Evolutionary conservation across 2,329 filamentous ascomycete genomes (phyloP).

Genomic region (Phyllosticta citribraziliensis): DNA sequence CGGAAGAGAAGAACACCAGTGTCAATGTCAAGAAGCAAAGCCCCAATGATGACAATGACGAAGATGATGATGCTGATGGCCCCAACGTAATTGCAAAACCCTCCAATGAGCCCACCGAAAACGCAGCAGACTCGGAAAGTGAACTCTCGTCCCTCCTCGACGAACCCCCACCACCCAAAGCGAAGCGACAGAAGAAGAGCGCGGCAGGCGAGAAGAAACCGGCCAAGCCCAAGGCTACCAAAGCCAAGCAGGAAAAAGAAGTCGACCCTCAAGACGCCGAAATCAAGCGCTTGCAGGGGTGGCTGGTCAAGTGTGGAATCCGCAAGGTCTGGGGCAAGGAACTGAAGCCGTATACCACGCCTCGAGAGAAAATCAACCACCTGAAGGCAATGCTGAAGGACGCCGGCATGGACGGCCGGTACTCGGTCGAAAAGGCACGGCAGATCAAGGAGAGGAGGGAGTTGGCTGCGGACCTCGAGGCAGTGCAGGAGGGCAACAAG

Average conservation of each 20-base stretch:
- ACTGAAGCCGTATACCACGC: conserved; percentile 63
- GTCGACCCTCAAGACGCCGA: conserved; percentile 61
- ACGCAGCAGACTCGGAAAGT: conserved; percentile 41
- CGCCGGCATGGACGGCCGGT: conserved; percentile 79
- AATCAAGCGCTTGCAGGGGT: conserved; percentile 79
- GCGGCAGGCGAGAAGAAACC: conserved; percentile 20
- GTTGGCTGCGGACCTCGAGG: conserved; percentile 72
- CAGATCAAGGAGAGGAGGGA: conserved; percentile 85
- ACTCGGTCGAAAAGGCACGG: conserved; percentile 71
- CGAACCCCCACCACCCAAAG: conserved; percentile 55
- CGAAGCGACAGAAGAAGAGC: conserved; percentile 33
- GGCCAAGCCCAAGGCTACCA: conserved; percentile 9
- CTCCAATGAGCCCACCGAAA: background rate
- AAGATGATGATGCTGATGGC: background rate
- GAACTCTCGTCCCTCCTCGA: conserved; percentile 72
- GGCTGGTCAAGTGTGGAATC: conserved; percentile 81
- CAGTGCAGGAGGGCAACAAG: conserved; percentile 70
- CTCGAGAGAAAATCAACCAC: conserved; percentile 71
- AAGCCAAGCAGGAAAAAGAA: conserved; percentile 29
- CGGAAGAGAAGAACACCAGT: background rate
- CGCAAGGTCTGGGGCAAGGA: conserved; percentile 87
- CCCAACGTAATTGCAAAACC: background rate
- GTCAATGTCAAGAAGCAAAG: background rate
- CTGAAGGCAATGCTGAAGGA: conserved; percentile 70
- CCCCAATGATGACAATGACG: background rate